Evolutionary conservation across 2,329 filamentous ascomycete genomes (phyloP), one percentile per base, ranked within the genome.

Genomic region (Fusarium caatingaense): DNA sequence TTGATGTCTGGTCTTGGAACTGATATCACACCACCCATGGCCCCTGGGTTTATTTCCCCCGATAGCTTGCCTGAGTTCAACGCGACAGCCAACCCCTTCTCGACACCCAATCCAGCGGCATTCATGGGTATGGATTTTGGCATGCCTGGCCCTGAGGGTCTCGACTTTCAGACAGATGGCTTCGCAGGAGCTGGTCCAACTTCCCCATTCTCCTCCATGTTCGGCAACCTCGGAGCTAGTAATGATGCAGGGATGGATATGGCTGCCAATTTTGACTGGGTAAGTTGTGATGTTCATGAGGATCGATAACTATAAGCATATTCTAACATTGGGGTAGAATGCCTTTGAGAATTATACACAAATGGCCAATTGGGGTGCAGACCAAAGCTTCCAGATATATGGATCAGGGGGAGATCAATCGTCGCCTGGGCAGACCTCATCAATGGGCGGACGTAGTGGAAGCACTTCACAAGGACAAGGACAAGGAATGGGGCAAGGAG

Each of bases 281-380:
- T 88, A 82, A 77, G 86, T 74, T 48, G 47, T 13, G 4, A 28
- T 40, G 16, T 13, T 11, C 25, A 16, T 13, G 20, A 37, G 27
- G 21, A 27, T 25, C 6, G 12, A 18, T 16, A 16, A 23, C 13
- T n/a, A 32, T 55, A 18, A 40, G 34, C 42, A 23, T 8, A 62
- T 59, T 58, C 77, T 83, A 64, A 80, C 68, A 12, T 18, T 6
- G 27, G 34, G 11, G 37, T 55, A 89, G 87, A 83, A 84, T 45
- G 83, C 85, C 15, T 85, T 89, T 49, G 87, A 89, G 64, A 88
- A 83, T 54, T 89, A 85, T 65, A 83, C 87, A 1, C 87, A 89
- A 64, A 77, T 79, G 72, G 82, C 85, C 16, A 83, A 82, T 44
- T 88, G 86, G 82, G 84, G 82, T 27, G 78, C 81, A 5, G 86